Conservation (phyloP, 345 rosid species). For the Isatis tinctoria region DNA sequence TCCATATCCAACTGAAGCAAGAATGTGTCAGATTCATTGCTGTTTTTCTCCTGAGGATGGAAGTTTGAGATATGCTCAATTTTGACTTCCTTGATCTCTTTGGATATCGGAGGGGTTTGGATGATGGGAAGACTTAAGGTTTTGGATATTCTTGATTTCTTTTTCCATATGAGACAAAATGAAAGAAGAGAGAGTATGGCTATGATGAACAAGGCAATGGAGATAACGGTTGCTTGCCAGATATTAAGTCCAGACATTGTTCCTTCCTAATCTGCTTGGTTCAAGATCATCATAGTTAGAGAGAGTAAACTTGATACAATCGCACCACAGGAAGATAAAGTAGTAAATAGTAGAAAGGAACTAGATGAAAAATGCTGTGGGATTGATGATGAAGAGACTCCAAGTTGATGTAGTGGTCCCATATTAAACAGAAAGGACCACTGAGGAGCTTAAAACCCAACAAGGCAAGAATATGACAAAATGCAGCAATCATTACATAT, state of each 20-base stretch:
- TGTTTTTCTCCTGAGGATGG: constrained; percentile 59
- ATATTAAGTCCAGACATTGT: constrained; percentile 56
- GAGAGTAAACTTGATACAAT: not conserved
- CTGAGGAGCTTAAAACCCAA: not conserved
- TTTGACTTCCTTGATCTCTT: constrained; percentile 90
- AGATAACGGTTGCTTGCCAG: constrained; percentile 76
- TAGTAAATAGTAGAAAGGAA: not conserved
- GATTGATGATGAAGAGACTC: constrained; percentile 19
- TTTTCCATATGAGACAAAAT: constrained; percentile 55
- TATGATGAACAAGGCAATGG: constrained; percentile 56
- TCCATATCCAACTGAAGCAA: constrained; percentile 66
- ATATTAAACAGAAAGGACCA: constrained; percentile 5
- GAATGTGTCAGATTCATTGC: constrained; percentile 69
- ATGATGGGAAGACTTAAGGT: constrained; percentile 47
- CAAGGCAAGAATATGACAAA: constrained; percentile 12
- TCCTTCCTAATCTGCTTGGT: constrained; percentile 26
- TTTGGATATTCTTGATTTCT: constrained; percentile 55
- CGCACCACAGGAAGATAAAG: not conserved
- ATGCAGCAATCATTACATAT: constrained; percentile 17
- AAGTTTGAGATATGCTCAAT: constrained; percentile 71
- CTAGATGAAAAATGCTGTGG: not conserved
- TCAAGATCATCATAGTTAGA: not conserved
- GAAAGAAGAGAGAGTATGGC: constrained; percentile 64
- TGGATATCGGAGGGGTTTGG: constrained; percentile 73
- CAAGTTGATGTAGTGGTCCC: constrained; percentile 25